Conservation (phyloP, 2,329 filamentous ascomycete genomes). For the Scytalidium sp. region DNA sequence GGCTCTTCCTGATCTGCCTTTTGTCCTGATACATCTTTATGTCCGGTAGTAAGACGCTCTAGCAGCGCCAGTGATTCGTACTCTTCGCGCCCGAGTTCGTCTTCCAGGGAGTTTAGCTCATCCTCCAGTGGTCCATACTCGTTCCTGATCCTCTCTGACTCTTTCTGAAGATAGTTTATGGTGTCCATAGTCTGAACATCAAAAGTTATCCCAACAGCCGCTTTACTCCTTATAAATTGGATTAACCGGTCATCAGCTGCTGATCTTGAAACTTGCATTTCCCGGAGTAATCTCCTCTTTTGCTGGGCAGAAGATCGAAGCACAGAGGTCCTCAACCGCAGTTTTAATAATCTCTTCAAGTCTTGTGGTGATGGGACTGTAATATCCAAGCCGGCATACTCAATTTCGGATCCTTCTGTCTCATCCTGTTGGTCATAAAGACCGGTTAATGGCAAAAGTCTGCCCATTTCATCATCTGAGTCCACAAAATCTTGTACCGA, state of each 20-base stretch:
- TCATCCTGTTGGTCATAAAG: too few relatives aligned
- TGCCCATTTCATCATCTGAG: too few relatives aligned
- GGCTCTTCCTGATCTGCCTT: neutral
- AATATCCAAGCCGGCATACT: too few relatives aligned
- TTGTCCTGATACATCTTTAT: neutral
- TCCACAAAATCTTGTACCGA: too few relatives aligned
- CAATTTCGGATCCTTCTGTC: too few relatives aligned
- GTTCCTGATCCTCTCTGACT: slow-evolving; percentile 12
- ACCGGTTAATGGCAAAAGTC: too few relatives aligned
- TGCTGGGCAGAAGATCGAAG: slow-evolving; percentile 10
- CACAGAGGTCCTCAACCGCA: slow-evolving; percentile 6
- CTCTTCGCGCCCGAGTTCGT: slow-evolving; percentile 11
- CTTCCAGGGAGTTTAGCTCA: slow-evolving; percentile 16
- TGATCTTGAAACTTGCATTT: slow-evolving; percentile 8
- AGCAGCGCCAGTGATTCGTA: slow-evolving; percentile 3
- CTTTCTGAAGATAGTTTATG: slow-evolving; percentile 4
- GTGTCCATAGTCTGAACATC: too few relatives aligned
- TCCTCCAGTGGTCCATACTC: slow-evolving; percentile 19
- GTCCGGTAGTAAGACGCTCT: neutral
- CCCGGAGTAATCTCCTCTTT: slow-evolving; percentile 6
- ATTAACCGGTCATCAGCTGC: slow-evolving; percentile 12
- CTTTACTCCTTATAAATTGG: slow-evolving; percentile 3
- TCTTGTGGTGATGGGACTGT: neutral
- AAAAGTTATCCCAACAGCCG: too few relatives aligned
- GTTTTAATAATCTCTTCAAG: slow-evolving; percentile 2